Evolutionary conservation across 2,329 filamentous ascomycete genomes (phyloP).

Genomic region (Sporothrix curviconia): DNA sequence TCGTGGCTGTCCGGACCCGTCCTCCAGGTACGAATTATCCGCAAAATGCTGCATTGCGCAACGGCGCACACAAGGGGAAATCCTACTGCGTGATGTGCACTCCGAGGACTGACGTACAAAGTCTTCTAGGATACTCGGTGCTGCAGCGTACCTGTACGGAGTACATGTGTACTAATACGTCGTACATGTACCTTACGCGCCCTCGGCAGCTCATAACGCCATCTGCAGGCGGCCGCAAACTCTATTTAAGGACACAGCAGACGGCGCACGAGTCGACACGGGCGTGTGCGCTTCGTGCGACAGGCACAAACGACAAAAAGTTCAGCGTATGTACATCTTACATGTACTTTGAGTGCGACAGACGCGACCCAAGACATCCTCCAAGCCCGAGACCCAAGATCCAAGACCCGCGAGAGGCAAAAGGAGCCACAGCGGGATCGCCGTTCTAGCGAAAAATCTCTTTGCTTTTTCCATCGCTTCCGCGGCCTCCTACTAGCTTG

Average conservation of each 20-base stretch:
- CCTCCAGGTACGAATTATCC: constrained; percentile 1
- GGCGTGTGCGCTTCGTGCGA: background rate
- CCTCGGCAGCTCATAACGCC: constrained; percentile 3
- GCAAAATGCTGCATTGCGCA: background rate
- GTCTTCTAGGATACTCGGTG: no score
- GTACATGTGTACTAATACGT: background rate
- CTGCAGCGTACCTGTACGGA: background rate
- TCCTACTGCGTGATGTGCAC: background rate
- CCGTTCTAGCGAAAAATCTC: constrained; percentile 7
- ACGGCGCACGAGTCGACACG: background rate
- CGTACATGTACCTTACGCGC: background rate
- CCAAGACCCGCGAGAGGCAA: background rate
- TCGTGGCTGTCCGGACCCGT: no score
- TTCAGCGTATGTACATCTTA: no score
- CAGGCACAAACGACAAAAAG: background rate
- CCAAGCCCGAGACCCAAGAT: background rate
- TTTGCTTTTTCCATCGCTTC: constrained; percentile 1
- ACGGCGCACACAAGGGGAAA: background rate
- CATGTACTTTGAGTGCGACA: background rate
- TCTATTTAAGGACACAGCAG: constrained; percentile 2
- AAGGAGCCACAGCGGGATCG: background rate
- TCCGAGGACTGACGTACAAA: background rate
- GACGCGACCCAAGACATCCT: background rate
- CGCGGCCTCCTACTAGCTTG: background rate
- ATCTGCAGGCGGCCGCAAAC: background rate